Evolutionary conservation across 768 basidiomycete species (phyloP).

Genomic region (Tylopilus subfusipes): DNA sequence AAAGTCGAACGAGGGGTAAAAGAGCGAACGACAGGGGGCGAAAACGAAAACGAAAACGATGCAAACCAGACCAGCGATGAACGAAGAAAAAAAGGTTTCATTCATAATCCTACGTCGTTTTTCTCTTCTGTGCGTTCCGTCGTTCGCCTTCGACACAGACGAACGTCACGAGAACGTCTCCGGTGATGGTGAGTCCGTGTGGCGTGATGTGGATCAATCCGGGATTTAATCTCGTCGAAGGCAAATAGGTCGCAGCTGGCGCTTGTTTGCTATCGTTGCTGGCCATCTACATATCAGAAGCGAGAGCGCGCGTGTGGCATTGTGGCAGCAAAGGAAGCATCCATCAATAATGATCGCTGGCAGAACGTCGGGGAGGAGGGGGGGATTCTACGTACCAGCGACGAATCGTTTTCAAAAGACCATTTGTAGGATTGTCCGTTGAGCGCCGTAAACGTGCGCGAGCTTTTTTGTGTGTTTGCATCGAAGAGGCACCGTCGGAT

Average conservation of each 20-base stretch:
- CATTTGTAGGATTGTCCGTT: slow-evolving; percentile 35
- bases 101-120: neutral
- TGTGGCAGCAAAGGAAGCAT: neutral
- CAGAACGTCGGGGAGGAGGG: neutral
- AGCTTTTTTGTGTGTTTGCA: slow-evolving; percentile 13
- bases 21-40: neutral
- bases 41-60: neutral
- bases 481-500: neutral
- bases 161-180: slow-evolving; percentile 32
- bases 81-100: neutral
- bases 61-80: neutral
- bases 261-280: slow-evolving; percentile 35
- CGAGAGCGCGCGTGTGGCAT: neutral
- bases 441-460: slow-evolving; percentile 33
- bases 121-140: slow-evolving; percentile 26
- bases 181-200: slow-evolving; percentile 31
- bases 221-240: slow-evolving; percentile 25
- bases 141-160: slow-evolving; percentile 34
- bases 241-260: slow-evolving; percentile 30
- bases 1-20: neutral
- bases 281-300: slow-evolving; percentile 19
- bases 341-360: neutral
- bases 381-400: slow-evolving; percentile 21
- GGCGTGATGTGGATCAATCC: slow-evolving; percentile 33
- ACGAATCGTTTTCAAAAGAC: slow-evolving; percentile 32